These are phyloP conservation scores for Medicago lupulina DNA, from an alignment of 306 rosid genomes.

Conservation along the genomic window DNA sequence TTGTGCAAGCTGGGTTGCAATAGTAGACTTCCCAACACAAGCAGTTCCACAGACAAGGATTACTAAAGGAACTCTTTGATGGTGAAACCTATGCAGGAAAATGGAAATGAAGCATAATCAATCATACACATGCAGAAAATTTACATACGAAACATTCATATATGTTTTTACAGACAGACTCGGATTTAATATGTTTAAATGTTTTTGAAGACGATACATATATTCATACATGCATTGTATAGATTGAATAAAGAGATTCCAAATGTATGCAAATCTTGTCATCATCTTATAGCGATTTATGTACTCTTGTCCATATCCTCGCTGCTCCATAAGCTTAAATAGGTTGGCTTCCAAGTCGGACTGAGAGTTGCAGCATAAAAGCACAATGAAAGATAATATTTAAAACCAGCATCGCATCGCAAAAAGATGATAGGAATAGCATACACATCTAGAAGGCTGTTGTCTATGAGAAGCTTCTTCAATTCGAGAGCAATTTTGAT, in stretches of 20 bases:
- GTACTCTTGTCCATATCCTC: constrained; percentile 91
- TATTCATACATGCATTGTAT: too few species aligned
- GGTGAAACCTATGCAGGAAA: constrained; percentile 74
- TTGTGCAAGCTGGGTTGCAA: constrained; percentile 96
- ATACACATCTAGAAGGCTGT: constrained; percentile 95
- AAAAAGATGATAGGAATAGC: constrained; percentile 20
- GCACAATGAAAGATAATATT: constrained; percentile 17
- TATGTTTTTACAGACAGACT: background rate
- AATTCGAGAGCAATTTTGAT: constrained; percentile 88
- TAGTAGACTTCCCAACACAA: constrained; percentile 96
- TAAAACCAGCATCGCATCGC: background rate
- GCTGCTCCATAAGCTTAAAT: constrained; percentile 94
- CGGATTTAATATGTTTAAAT: background rate
- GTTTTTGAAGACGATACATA: background rate
- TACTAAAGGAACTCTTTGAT: constrained; percentile 93
- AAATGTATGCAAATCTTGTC: constrained; percentile 64
- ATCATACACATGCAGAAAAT: background rate
- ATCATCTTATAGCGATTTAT: constrained; percentile 90
- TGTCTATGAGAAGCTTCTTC: constrained; percentile 94
- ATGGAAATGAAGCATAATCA: constrained; percentile 19
- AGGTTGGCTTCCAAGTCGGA: constrained; percentile 88
- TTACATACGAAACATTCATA: background rate
- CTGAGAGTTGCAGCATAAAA: constrained; percentile 71
- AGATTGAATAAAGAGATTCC: background rate
- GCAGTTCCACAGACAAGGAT: constrained; percentile 99